These are phyloP conservation scores for Daldinia vernicosa DNA, from an alignment of 495 filamentous ascomycete species.

Conservation along the genomic window DNA sequence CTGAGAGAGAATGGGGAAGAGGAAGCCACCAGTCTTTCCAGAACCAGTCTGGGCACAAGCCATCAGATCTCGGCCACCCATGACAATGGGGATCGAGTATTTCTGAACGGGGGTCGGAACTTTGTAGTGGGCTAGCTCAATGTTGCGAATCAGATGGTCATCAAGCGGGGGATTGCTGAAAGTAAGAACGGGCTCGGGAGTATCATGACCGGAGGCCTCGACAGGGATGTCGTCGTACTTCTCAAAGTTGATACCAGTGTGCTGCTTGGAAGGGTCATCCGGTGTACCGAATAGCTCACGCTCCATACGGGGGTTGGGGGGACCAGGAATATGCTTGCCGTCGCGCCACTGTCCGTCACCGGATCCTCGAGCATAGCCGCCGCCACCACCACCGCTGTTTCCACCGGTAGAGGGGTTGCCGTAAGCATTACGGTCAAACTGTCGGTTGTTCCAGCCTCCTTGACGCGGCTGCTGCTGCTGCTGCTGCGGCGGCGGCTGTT, in stretches of 20 bases:
- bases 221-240: constrained; percentile 99
- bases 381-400: constrained; percentile 59
- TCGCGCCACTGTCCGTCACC: constrained; percentile 97
- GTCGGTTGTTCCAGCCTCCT: constrained; percentile 44
- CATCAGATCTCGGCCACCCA: constrained; percentile 96
- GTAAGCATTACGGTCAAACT: constrained; percentile 66
- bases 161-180: constrained; percentile 97
- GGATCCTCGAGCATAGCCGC: constrained; percentile 72
- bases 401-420: constrained; percentile 73
- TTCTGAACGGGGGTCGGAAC: constrained; percentile 96
- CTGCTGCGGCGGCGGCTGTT: constrained; percentile 33
- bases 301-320: constrained; percentile 85
- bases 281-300: constrained; percentile 94
- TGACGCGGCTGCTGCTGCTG: constrained; percentile 39
- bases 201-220: constrained; percentile 92
- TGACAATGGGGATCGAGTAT: constrained; percentile 97
- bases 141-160: constrained; percentile 89
- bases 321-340: constrained; percentile 93
- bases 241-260: constrained; percentile 98
- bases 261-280: constrained; percentile 93
- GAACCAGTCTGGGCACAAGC: constrained; percentile 99
- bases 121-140: constrained; percentile 90
- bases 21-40: constrained; percentile 98
- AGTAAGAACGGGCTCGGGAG: constrained; percentile 86
- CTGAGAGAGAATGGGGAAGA: constrained; percentile 97